These are phyloP conservation scores for Xylaria bambusicola DNA, from an alignment of 495 filamentous ascomycete species.

Conservation along the genomic window DNA sequence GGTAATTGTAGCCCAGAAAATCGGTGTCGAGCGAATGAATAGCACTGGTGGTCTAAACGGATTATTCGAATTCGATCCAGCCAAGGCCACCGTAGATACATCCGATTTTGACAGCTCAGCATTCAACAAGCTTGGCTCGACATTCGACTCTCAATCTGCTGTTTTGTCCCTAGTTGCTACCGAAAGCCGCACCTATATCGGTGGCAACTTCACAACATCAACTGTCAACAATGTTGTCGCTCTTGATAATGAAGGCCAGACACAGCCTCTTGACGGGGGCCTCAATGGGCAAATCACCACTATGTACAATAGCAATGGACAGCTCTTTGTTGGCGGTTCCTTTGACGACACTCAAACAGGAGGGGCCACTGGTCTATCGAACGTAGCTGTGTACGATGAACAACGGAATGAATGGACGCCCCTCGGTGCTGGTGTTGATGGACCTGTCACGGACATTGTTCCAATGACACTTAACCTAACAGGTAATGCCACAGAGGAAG, in stretches of 20 bases:
- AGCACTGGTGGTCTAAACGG: constrained; percentile 80
- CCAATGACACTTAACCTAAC: constrained; percentile 81
- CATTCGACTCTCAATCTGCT: constrained; percentile 62
- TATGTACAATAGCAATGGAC: constrained; percentile 63
- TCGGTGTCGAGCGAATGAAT: constrained; percentile 72
- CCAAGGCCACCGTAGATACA: constrained; percentile 55
- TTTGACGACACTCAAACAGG: constrained; percentile 76
- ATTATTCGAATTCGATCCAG: constrained; percentile 85
- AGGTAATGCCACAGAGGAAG: constrained; percentile 64
- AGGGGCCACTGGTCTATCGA: constrained; percentile 60
- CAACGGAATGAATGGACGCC: constrained; percentile 69
- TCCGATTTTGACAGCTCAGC: constrained; percentile 68
- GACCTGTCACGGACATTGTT: constrained; percentile 71
- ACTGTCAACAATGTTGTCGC: constrained; percentile 73
- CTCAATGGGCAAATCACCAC: constrained; percentile 77
- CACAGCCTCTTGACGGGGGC: constrained; percentile 65
- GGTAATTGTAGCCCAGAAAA: constrained; percentile 80
- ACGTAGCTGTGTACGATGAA: constrained; percentile 76
- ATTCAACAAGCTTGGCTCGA: constrained; percentile 71
- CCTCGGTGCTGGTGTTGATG: constrained; percentile 85
- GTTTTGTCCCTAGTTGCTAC: constrained; percentile 64
- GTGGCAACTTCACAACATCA: constrained; percentile 77
- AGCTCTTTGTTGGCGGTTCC: constrained; percentile 80
- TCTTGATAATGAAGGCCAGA: constrained; percentile 62
- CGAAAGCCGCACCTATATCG: constrained; percentile 68